Evolutionary conservation across 176 grass and related monocot genomes (phyloP).

Genomic region (Musa schizocarpa): DNA sequence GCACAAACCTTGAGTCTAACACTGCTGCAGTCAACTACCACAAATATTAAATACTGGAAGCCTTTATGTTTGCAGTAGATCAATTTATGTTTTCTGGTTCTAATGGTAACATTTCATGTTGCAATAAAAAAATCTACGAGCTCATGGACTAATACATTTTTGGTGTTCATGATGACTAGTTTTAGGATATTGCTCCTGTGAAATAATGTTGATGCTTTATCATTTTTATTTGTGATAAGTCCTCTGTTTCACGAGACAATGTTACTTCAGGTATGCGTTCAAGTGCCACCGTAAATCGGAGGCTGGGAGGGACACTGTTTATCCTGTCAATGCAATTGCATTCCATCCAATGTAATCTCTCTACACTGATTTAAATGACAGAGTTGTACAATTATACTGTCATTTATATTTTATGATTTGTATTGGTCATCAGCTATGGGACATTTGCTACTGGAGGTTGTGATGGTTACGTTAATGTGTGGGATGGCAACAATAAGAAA

Average conservation of each 20-base stretch:
- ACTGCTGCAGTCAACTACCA: background rate
- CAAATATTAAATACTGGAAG: background rate
- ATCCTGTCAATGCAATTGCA: conserved; percentile 93
- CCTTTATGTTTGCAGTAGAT: background rate
- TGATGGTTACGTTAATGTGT: conserved; percentile 99
- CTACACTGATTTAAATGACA: background rate
- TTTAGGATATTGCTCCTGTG: background rate
- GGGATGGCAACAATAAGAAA: conserved; percentile 98
- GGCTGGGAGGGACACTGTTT: conserved; percentile 79
- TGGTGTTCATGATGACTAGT: background rate
- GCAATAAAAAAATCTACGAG: background rate
- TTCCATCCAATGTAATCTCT: conserved; percentile 91
- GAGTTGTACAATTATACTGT: background rate
- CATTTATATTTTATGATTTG: background rate
- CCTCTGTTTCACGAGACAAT: conserved; percentile 6
- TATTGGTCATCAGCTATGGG: conserved; percentile 51
- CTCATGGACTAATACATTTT: background rate
- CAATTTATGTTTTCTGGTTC: background rate
- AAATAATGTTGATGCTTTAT: background rate
- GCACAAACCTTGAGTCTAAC: background rate
- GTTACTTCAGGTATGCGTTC: conserved; percentile 77
- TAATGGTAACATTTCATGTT: background rate
- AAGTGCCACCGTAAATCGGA: conserved; percentile 97
- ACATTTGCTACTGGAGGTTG: conserved; percentile 96
- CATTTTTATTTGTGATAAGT: conserved; percentile 1